Conservation (phyloP, 306 rosid species). For the Rubus parviflorus region DNA sequence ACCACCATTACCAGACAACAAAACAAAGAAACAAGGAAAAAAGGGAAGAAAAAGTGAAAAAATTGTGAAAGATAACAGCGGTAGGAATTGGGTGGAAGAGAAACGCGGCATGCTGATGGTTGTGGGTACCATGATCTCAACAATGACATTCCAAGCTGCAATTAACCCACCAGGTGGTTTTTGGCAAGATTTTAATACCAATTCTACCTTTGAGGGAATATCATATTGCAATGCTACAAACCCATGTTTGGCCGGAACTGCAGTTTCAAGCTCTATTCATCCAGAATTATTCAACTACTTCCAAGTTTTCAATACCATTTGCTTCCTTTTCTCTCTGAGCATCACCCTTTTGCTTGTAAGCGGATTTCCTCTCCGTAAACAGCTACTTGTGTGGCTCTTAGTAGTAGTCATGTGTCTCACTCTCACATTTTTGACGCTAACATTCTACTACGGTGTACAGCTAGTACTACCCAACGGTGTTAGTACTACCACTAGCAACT, state of each 20-base stretch:
- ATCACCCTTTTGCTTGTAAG: constrained; percentile 32
- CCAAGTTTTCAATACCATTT: constrained; percentile 16
- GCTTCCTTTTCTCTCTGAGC: constrained; percentile 36
- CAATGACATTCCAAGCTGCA: not conserved
- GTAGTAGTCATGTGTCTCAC: constrained; percentile 20
- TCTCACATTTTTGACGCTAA: constrained; percentile 22
- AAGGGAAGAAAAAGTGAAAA: not conserved
- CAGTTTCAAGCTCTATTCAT: constrained; percentile 17
- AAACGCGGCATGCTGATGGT: constrained; percentile 31
- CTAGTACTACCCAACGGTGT: no score
- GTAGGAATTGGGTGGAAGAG: constrained; percentile 10
- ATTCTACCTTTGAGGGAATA: not conserved
- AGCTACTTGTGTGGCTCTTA: constrained; percentile 25
- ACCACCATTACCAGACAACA: not conserved
- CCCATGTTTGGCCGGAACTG: constrained; percentile 38
- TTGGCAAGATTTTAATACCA: not conserved
- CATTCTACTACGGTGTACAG: not conserved
- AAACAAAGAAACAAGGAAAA: not conserved
- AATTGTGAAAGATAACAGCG: not conserved
- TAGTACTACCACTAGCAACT: no score
- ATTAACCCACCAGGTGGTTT: not conserved
- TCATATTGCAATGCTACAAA: not conserved
- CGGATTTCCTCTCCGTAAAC: constrained; percentile 33
- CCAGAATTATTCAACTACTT: not conserved
- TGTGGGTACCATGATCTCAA: constrained; percentile 29